Evolutionary conservation across 768 basidiomycete species (phyloP), one percentile per base, ranked within the genome.

Genomic region (Strobilomyces dryophilus): DNA sequence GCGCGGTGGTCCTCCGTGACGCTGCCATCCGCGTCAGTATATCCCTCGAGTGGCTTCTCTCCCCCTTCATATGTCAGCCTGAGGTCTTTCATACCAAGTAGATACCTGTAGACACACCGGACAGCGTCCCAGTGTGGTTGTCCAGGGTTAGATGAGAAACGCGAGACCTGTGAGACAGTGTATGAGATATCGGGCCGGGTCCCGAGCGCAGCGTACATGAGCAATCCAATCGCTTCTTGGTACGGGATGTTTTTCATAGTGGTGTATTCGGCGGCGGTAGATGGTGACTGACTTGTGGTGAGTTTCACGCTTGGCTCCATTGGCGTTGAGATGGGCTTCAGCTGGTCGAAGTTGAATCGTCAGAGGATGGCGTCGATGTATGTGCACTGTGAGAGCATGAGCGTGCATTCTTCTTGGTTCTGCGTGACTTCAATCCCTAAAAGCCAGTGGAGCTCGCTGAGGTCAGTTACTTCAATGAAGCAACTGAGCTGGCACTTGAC

Each of bases 311-410:
- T 21, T 17, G 36, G 36, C 17, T 37, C 36, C 36, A 37, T 37
- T 3, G 36, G 15, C 3, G 36, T 37, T 5, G 17, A 37, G 4
- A 37, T 8, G 8, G 36, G 36, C n/a, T 37, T 37, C 2, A 37
- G 36, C 18, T 37, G n/a, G 62, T 57, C 49, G 26, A 73, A 63
- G 10, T 61, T 57, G 53, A 71, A 74, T 3, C 56, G 58, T 0
- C n/a, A 7, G 40, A 75, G 48, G 45, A 74, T 63, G 1, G 47
- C 39, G 6, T 69, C 57, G 37, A 75, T 63, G 55, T 74, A 77
- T 0, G 63, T 31, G 0, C 17, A 2, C 29, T 56, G 54, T 1
- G 26, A 51, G 0, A 59, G 37, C 0, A 52, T n/a, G 4, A 59
- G 43, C 12, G 48, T 39, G 27, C 7, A 14, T 0, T 14, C 14